Evolutionary conservation across 108 stramenopile genomes (phyloP).

Genomic region (Skeletonema grethae): DNA sequence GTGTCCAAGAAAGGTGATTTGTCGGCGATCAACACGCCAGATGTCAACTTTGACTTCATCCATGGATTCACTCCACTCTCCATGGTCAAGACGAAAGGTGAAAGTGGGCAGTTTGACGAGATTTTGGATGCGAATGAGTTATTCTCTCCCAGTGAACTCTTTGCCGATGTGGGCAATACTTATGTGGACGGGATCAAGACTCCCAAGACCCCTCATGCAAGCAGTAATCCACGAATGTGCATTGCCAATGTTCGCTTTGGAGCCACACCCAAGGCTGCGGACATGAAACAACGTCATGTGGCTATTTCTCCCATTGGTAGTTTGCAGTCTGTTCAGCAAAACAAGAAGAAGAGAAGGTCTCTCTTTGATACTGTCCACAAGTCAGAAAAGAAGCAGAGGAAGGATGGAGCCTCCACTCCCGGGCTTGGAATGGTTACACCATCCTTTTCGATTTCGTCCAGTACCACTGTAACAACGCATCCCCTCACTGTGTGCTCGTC

Average conservation of each 20-base stretch:
- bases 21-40: constrained; percentile 32
- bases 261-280: constrained; percentile 10
- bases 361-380: constrained; percentile 16
- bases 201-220: constrained; percentile 47
- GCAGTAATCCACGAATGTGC: constrained; percentile 36
- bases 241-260: constrained; percentile 50
- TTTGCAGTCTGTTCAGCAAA: constrained; percentile 9
- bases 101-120: neutral
- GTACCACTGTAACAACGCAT: constrained; percentile 31
- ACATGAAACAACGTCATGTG: constrained; percentile 37
- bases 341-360: constrained; percentile 31
- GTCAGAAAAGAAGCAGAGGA: constrained; percentile 14
- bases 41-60: constrained; percentile 19
- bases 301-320: constrained; percentile 41
- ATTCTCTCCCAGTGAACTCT: constrained; percentile 5
- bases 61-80: constrained; percentile 43
- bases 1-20: constrained; percentile 16
- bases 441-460: constrained; percentile 36
- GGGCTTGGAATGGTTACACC: constrained; percentile 34
- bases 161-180: constrained; percentile 8
- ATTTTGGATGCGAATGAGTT: constrained; percentile 10
- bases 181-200: constrained; percentile 32
- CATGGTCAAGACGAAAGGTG: constrained; percentile 13
- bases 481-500: constrained; percentile 46
- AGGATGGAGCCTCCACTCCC: constrained; percentile 9